Percentiles rank a stretch among this genome's conserved stretches.
Conservation (phyloP, 805 yeast species). For the Ogataea trehalophila region DNA sequence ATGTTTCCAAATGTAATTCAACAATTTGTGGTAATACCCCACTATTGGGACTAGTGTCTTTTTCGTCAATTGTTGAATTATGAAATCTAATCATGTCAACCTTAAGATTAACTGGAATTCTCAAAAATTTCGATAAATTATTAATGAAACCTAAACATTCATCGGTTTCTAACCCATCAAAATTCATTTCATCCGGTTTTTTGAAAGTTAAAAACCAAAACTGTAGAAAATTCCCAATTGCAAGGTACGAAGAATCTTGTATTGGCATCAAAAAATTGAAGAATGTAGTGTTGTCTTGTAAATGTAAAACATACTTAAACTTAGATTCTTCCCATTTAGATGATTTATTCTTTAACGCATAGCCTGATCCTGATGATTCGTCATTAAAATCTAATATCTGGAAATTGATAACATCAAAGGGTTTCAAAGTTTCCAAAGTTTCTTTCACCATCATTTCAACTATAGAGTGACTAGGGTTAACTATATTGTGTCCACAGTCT, state of each 20-base stretch:
- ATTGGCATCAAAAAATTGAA: slow-evolving; percentile 18
- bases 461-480: no score
- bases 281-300: slow-evolving; percentile 15
- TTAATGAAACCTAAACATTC: slow-evolving; percentile 10
- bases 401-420: slow-evolving; percentile 14
- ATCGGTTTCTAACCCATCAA: slow-evolving; percentile 16
- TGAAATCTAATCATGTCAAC: slow-evolving; percentile 12
- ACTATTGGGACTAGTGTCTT: background rate
- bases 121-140: slow-evolving; percentile 5
- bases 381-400: slow-evolving; percentile 17
- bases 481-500: no score
- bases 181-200: slow-evolving; percentile 12
- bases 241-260: slow-evolving; percentile 8
- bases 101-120: slow-evolving; percentile 5
- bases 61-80: background rate
- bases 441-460: no score
- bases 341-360: slow-evolving; percentile 4
- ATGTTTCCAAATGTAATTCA: slow-evolving; percentile 14
- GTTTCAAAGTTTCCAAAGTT: slow-evolving; percentile 1
- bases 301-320: slow-evolving; percentile 13
- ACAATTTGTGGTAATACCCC: background rate
- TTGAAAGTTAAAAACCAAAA: slow-evolving; percentile 14
- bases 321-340: slow-evolving; percentile 11
- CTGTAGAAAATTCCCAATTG: slow-evolving; percentile 11
- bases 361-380: slow-evolving; percentile 11